Base-by-base conservation (phyloP, 2,329 filamentous ascomycete species). In the Microsporum canis region DNA sequence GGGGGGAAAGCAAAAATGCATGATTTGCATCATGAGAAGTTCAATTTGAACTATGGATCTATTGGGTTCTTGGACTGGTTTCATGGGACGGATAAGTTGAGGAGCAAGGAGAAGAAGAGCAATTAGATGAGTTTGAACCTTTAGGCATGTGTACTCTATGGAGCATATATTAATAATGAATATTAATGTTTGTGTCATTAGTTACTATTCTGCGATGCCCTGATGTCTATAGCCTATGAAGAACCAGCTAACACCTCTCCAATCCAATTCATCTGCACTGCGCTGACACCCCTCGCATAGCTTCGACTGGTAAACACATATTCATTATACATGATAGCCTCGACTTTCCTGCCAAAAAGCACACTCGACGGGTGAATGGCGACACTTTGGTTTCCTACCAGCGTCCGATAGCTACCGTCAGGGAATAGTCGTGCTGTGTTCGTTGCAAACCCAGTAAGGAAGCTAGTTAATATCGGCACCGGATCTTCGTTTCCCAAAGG, bases 251-350 rank as follows among this genome's bases (percentile, higher is more conserved):
- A 41, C n/a, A 79, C 76, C 62, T 84, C 80, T 27, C 77, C 80
- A 29, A 86, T 75, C 84, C 84, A 86, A 64, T 80, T 77, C 75
- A 85, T 74, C 72, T 85, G 80, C 59, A 86, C 80, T 0, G 80
- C 82, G 70, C 82, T 85, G 5, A 86, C 84, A 2, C 81, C 79
- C 57, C 82, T 76, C 12, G 82, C 84, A 73, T 85, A 87, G 60
- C 81, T 82, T 65, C 81, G 81, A 49, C 80, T 85, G 23, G 84
- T 87, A 67, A 83, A 87, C 2, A 86, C 82, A 70, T 84, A 85
- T 69, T 86, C 84, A 62, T 82, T 84, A 67, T 84, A 87, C 69
- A 86, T 76, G 59, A 87, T 83, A 1, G 81, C 84, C 71, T 85
- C 83, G 4, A 83, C 76, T 65, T 82, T 82, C 67, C 79, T 80